A percentile compares a stretch with the other conserved stretches of the same genome.
phyloP scores from a whole-genome alignment of 306 rosid genomes.

The Glycine latifolia region DNA sequence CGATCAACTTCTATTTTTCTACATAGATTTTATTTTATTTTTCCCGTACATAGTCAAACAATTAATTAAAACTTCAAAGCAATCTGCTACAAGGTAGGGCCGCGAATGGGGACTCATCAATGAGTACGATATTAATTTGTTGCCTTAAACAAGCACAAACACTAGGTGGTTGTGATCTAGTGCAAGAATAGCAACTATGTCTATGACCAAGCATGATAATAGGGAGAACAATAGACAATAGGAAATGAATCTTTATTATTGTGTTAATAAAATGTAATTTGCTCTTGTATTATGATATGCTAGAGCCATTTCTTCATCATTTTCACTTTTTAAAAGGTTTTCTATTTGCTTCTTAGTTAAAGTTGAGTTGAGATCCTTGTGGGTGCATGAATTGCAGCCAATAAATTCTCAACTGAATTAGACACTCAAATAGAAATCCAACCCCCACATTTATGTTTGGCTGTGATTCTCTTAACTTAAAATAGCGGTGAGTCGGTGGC shows the following conservation, averaged over 20 bases:
- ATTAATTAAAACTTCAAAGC: not conserved
- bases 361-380: not conserved
- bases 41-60: not conserved
- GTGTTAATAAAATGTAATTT: no score
- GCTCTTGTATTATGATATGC: not conserved
- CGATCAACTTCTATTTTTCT: not conserved
- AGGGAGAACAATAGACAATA: not conserved
- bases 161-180: conserved; percentile 1
- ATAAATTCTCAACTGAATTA: conserved; percentile 15
- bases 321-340: not conserved
- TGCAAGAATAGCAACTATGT: not conserved
- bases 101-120: not conserved
- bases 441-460: conserved; percentile 29
- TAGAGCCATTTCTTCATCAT: not conserved
- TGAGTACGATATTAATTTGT: not conserved
- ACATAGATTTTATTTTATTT: not conserved
- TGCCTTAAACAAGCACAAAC: not conserved
- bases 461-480: conserved; percentile 1
- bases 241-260: no score
- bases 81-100: not conserved
- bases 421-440: not conserved
- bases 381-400: conserved; percentile 18
- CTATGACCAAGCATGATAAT: not conserved
- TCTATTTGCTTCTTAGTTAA: not conserved
- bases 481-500: conserved; percentile 38